These are phyloP conservation scores for Boletellus deceptivus DNA, from an alignment of 1,284 basidiomycete genomes.

Conservation along the genomic window DNA sequence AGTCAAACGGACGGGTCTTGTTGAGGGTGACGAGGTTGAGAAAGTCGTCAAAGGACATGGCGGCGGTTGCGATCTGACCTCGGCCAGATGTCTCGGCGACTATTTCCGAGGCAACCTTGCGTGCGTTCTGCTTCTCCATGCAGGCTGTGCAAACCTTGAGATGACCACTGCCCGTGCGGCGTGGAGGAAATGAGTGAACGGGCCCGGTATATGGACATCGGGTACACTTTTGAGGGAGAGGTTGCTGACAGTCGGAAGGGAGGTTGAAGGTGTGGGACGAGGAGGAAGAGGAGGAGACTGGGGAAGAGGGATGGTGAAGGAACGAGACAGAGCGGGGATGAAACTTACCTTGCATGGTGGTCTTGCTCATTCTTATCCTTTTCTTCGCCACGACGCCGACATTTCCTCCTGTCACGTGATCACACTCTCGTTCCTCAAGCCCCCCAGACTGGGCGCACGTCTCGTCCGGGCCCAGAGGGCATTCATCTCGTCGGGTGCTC, in stretches of 20 bases:
- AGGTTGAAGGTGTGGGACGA: constrained; percentile 24
- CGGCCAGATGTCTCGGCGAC: constrained; percentile 31
- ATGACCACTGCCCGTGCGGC: constrained; percentile 29
- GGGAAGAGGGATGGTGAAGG: background rate
- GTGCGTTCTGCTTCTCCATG: constrained; percentile 35
- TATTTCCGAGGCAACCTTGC: constrained; percentile 32
- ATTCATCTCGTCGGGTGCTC: too few relatives aligned
- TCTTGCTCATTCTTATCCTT: constrained; percentile 10
- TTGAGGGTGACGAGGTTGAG: constrained; percentile 32
- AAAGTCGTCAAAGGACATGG: constrained; percentile 34
- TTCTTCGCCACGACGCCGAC: constrained; percentile 1
- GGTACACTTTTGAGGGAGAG: constrained; percentile 29
- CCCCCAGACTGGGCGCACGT: too few relatives aligned
- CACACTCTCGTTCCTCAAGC: background rate
- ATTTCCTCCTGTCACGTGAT: constrained; percentile 15
- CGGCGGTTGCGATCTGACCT: constrained; percentile 35
- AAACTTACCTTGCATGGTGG: constrained; percentile 24
- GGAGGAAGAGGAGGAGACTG: constrained; percentile 23
- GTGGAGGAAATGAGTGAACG: constrained; percentile 26
- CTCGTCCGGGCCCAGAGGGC: too few relatives aligned
- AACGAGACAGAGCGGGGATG: constrained; percentile 3
- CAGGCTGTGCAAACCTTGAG: constrained; percentile 33
- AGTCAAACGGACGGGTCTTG: constrained; percentile 33
- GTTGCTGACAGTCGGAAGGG: constrained; percentile 9
- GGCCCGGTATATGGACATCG: constrained; percentile 32